phyloP scores from a whole-genome alignment of 2,329 filamentous ascomycete genomes.

The Penicillium sp. region DNA sequence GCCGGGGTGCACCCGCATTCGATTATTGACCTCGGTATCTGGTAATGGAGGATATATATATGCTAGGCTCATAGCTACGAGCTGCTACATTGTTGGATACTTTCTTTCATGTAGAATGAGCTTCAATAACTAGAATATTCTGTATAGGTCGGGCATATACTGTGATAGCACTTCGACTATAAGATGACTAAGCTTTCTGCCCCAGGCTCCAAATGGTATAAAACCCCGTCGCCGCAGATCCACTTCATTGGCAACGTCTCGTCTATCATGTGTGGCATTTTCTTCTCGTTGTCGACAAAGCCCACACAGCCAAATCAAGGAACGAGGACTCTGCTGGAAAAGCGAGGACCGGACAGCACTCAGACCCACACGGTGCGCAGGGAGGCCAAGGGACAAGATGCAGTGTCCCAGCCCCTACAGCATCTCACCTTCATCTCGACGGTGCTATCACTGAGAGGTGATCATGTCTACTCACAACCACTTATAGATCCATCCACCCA shows the following conservation, averaged over 20 bases:
- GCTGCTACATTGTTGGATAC: neutral
- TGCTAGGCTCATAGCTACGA: neutral
- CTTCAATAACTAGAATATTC: neutral
- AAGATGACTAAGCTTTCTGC: slow-evolving; percentile 17
- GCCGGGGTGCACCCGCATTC: slow-evolving; percentile 20
- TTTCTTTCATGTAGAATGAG: neutral
- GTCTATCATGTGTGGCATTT: slow-evolving; percentile 48
- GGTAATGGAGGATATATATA: neutral
- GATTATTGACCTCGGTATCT: neutral
- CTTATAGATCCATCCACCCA: slow-evolving; percentile 53
- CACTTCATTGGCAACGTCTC: neutral
- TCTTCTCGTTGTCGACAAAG: slow-evolving; percentile 42
- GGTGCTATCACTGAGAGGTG: slow-evolving; percentile 83
- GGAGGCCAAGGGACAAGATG: slow-evolving; percentile 17
- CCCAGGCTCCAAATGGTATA: slow-evolving; percentile 8
- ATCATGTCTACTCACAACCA: slow-evolving; percentile 66
- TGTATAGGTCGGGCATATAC: neutral
- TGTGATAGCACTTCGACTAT: neutral
- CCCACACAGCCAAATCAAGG: slow-evolving; percentile 31
- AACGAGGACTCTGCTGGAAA: slow-evolving; percentile 32
- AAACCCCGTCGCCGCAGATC: slow-evolving; percentile 5
- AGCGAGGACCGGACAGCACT: slow-evolving; percentile 45
- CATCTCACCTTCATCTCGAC: slow-evolving; percentile 68
- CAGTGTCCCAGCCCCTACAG: slow-evolving; percentile 22
- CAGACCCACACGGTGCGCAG: slow-evolving; percentile 29